Evolutionary conservation across 805 yeast species (phyloP).

Genomic region (Pichia exigua): DNA sequence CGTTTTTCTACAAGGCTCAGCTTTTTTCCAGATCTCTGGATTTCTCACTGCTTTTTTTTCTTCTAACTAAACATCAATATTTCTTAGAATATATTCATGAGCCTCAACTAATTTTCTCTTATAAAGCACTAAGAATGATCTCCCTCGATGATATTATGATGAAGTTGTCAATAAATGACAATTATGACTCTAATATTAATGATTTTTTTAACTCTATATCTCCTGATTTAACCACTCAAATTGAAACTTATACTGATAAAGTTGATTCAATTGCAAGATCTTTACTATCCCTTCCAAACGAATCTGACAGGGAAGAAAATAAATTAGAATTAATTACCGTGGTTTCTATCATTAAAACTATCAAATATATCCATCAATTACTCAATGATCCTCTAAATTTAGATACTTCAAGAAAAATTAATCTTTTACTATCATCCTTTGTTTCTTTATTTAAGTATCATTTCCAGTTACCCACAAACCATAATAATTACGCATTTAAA

Average conservation of each 20-base stretch:
- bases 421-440: slow-evolving; percentile 12
- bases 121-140: background rate
- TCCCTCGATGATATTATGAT: background rate
- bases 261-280: background rate
- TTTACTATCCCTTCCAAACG: background rate
- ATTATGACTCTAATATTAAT: too few relatives aligned
- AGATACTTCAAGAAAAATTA: slow-evolving; percentile 12
- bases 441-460: slow-evolving; percentile 20
- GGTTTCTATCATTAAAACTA: slow-evolving; percentile 16
- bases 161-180: background rate
- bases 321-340: slow-evolving; percentile 24
- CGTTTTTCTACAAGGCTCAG: background rate
- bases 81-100: background rate
- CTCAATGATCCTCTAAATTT: slow-evolving; percentile 8
- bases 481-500: slow-evolving; percentile 21
- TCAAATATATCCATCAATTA: slow-evolving; percentile 12
- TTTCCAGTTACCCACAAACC: slow-evolving; percentile 20
- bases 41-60: background rate
- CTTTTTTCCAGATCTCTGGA: background rate
- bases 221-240: background rate
- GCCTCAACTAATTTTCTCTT: background rate
- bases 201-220: background rate
- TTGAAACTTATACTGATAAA: background rate
- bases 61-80: background rate
- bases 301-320: slow-evolving; percentile 7